These are phyloP conservation scores for Capronia coronata DNA, from an alignment of 2,329 filamentous ascomycete genomes.

Conservation along the genomic window DNA sequence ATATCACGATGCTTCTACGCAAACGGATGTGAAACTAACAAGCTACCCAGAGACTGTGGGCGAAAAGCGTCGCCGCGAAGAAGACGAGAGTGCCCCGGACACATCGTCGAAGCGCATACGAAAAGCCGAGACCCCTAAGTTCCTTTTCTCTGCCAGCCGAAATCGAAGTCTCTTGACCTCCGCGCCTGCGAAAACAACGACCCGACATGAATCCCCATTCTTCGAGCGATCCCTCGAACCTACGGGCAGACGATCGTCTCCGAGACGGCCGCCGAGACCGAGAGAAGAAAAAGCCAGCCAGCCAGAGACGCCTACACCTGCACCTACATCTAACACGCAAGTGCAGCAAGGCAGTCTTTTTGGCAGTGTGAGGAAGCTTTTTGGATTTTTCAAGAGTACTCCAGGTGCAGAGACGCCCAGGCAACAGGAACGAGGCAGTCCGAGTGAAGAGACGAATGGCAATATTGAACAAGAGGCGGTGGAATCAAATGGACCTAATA, in stretches of 20 bases:
- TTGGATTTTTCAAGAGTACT: conserved; percentile 13
- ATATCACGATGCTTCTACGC: conserved; percentile 4
- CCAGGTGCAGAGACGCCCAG: conserved; percentile 1
- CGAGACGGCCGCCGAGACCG: neutral
- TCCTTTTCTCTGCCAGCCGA: conserved; percentile 19
- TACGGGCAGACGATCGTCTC: conserved; percentile 4
- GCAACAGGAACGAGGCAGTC: conserved; percentile 6
- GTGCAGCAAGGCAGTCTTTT: conserved; percentile 9
- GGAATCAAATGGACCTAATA: neutral
- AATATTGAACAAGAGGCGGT: neutral
- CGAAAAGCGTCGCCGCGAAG: conserved; percentile 18
- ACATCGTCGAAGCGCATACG: conserved; percentile 13
- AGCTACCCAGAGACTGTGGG: conserved; percentile 5
- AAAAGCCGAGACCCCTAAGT: conserved; percentile 13
- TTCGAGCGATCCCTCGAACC: conserved; percentile 10
- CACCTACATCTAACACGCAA: neutral
- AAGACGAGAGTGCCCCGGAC: conserved; percentile 7
- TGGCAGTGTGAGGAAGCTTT: conserved; percentile 22
- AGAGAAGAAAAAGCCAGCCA: conserved; percentile 4
- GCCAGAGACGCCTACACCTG: conserved; percentile 11
- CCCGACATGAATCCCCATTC: conserved; percentile 16
- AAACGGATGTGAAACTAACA: conserved; percentile 18
- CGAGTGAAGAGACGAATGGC: neutral
- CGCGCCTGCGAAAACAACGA: conserved; percentile 13
- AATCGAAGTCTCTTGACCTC: conserved; percentile 20